A percentile compares a stretch with the other conserved stretches of the same genome.
These are phyloP conservation scores for Aureobasidium namibiae DNA, from an alignment of 2,329 filamentous ascomycete genomes.

Conservation along the genomic window DNA sequence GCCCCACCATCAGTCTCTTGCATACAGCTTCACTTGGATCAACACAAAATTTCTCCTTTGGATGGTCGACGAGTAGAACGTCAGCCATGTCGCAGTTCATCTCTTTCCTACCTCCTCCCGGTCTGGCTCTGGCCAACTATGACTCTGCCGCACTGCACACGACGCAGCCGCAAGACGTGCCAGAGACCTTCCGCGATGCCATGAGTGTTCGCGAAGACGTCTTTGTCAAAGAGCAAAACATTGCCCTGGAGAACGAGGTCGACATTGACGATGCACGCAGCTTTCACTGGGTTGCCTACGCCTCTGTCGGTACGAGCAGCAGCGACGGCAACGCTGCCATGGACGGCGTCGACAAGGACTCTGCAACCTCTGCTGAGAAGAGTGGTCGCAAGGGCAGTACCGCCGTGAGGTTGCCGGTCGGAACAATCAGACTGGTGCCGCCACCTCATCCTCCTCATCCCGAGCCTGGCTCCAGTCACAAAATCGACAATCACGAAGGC, in stretches of 20 bases:
- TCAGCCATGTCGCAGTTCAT: conserved; percentile 30
- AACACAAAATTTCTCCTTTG: background rate
- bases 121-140: conserved; percentile 27
- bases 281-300: conserved; percentile 86
- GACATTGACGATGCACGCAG: conserved; percentile 71
- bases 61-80: background rate
- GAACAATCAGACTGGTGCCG: conserved; percentile 71
- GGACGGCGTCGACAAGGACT: conserved; percentile 26
- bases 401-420: conserved; percentile 51
- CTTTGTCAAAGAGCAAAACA: conserved; percentile 50
- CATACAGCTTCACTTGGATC: background rate
- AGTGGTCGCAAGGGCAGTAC: conserved; percentile 28
- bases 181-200: conserved; percentile 43
- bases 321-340: conserved; percentile 32
- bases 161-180: conserved; percentile 30
- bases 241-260: conserved; percentile 59
- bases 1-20: background rate
- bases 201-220: conserved; percentile 50
- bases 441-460: conserved; percentile 66
- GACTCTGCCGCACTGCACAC: conserved; percentile 21
- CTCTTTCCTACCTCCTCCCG: conserved; percentile 29
- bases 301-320: conserved; percentile 44
- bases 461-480: conserved; percentile 30
- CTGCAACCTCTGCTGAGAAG: conserved; percentile 27
- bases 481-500: conserved; percentile 19